A percentile compares a stretch with the other conserved stretches of the same genome.
Evolutionary conservation across 768 basidiomycete genomes (phyloP).

Genomic region (Gloeophyllum trabeum): DNA sequence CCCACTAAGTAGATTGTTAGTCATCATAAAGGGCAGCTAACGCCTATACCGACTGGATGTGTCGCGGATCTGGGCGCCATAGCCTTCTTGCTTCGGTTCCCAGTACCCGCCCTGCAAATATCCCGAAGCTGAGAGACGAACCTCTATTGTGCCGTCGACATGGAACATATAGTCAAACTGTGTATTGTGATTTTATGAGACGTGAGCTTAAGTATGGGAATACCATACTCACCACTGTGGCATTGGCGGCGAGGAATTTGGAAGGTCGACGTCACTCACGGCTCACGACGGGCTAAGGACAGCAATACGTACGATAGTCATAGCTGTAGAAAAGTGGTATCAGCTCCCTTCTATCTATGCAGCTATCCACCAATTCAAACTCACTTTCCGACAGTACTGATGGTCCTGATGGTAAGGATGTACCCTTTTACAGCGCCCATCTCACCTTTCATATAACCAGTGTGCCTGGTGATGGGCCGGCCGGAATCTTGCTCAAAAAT

Average conservation of each 20-base stretch:
- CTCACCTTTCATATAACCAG: conserved; percentile 39
- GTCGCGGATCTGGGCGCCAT: conserved; percentile 45
- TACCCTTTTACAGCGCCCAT: conserved; percentile 54
- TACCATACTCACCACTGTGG: not conserved
- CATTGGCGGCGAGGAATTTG: no score
- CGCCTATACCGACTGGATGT: conserved; percentile 40
- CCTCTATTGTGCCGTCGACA: conserved; percentile 57
- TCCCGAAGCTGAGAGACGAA: conserved; percentile 55
- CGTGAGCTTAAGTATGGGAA: not conserved
- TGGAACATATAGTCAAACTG: conserved; percentile 58
- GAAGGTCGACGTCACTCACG: not conserved
- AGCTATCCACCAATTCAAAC: conserved; percentile 14
- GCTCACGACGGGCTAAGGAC: not conserved
- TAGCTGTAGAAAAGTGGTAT: conserved; percentile 22
- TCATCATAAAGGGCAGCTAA: not conserved
- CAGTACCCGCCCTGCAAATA: conserved; percentile 59
- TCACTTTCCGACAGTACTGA: conserved; percentile 54
- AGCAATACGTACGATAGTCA: conserved; percentile 34
- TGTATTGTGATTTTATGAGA: not conserved
- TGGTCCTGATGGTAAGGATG: conserved; percentile 41
- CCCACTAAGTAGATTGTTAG: conserved; percentile 31
- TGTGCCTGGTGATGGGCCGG: conserved; percentile 46
- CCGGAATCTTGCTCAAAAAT: conserved; percentile 53
- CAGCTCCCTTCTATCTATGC: not conserved
- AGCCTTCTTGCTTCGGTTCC: conserved; percentile 33